Conservation (phyloP, 306 rosid species). For the Vigna nakashimae region DNA sequence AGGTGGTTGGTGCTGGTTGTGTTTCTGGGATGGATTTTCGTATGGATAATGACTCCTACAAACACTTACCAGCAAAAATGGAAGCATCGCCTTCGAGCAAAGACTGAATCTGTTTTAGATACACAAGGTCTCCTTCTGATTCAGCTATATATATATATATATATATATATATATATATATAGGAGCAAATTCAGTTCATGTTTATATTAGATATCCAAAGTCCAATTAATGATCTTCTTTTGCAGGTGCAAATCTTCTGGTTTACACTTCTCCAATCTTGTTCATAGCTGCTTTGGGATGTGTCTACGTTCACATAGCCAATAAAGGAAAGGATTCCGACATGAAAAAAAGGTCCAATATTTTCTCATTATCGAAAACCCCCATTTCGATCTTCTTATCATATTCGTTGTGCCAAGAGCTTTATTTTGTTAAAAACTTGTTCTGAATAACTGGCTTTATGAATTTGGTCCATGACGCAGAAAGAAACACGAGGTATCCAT, state of each 20-base stretch:
- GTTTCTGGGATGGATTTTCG: slow-evolving; percentile 54
- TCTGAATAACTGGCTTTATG: background rate
- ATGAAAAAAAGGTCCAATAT: slow-evolving; percentile 40
- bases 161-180: no score
- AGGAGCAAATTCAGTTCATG: background rate
- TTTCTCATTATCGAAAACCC: background rate
- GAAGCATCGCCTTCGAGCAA: slow-evolving; percentile 43
- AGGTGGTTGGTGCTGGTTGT: slow-evolving; percentile 50
- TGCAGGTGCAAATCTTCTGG: slow-evolving; percentile 58
- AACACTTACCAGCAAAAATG: slow-evolving; percentile 49
- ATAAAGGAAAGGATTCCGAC: slow-evolving; percentile 20
- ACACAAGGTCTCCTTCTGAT: slow-evolving; percentile 56
- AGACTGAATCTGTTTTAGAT: slow-evolving; percentile 54
- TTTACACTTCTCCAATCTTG: slow-evolving; percentile 62
- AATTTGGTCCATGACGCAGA: slow-evolving; percentile 19
- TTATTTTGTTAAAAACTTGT: background rate
- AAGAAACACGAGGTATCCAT: slow-evolving; percentile 27
- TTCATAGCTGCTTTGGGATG: slow-evolving; percentile 67
- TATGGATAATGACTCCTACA: slow-evolving; percentile 74
- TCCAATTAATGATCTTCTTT: background rate
- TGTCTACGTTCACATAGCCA: slow-evolving; percentile 59
- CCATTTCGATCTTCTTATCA: background rate
- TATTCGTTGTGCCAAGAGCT: background rate
- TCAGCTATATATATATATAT: background rate
- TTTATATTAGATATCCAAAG: background rate